These are phyloP conservation scores for Schizochytrium sp. DNA, from an alignment of 108 stramenopile genomes.

Conservation along the genomic window DNA sequence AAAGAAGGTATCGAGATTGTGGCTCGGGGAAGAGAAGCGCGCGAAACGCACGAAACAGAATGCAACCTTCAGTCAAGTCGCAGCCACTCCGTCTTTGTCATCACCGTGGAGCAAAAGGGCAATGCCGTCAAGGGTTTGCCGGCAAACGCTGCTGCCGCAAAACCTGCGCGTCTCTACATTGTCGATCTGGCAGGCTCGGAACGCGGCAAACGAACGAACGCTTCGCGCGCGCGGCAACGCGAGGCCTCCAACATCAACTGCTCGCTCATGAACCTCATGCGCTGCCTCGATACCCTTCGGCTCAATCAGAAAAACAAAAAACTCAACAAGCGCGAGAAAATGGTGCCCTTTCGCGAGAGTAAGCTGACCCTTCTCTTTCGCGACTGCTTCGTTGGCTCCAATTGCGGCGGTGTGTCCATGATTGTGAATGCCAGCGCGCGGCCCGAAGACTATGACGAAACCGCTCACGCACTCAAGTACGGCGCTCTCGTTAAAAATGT, in stretches of 20 bases:
- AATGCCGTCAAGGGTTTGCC: background rate
- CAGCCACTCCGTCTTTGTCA: slow-evolving; percentile 69
- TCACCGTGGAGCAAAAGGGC: background rate
- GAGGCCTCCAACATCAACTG: slow-evolving; percentile 90
- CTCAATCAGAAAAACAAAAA: slow-evolving; percentile 38
- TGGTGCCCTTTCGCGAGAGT: slow-evolving; percentile 88
- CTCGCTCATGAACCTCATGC: slow-evolving; percentile 89
- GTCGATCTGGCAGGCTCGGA: slow-evolving; percentile 97
- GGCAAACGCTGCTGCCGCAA: background rate
- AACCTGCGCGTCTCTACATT: slow-evolving; percentile 58
- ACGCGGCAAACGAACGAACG: slow-evolving; percentile 68
- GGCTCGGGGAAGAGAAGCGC: slow-evolving; percentile 16
- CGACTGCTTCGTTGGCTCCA: slow-evolving; percentile 63
- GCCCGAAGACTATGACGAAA: slow-evolving; percentile 78
- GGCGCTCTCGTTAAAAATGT: slow-evolving; percentile 67
- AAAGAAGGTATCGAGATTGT: slow-evolving; percentile 28
- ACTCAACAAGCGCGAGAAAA: slow-evolving; percentile 21
- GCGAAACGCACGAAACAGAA: slow-evolving; percentile 55
- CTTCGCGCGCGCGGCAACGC: slow-evolving; percentile 67
- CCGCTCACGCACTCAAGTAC: slow-evolving; percentile 75
- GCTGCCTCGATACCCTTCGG: slow-evolving; percentile 77
- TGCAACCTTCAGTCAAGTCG: slow-evolving; percentile 80
- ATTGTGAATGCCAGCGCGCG: slow-evolving; percentile 82
- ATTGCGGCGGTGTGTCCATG: slow-evolving; percentile 60
- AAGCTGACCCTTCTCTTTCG: slow-evolving; percentile 94